Conservation (phyloP, 2,329 filamentous ascomycete genomes). For the Stemphylium vesicarium region DNA sequence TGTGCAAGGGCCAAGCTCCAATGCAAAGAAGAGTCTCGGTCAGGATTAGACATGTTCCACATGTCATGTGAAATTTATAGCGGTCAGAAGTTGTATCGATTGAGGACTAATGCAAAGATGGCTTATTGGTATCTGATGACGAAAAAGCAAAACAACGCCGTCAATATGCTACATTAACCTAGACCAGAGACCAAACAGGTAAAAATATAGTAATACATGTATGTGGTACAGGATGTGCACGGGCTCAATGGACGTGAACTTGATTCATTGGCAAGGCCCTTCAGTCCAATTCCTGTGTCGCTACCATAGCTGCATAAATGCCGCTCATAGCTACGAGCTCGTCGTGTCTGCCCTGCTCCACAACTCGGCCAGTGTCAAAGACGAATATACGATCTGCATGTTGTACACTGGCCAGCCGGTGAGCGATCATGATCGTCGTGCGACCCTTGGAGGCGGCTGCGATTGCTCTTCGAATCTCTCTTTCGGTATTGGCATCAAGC, state of each 20-base stretch:
- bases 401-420: slow-evolving; percentile 77
- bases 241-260: not conserved
- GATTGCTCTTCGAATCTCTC: slow-evolving; percentile 51
- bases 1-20: not conserved
- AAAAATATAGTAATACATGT: not conserved
- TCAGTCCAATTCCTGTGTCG: slow-evolving; percentile 45
- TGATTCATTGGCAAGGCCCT: not conserved
- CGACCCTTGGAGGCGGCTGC: slow-evolving; percentile 50
- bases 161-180: not conserved
- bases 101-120: not conserved
- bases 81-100: not conserved
- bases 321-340: slow-evolving; percentile 58
- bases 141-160: not conserved
- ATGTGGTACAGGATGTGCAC: not conserved
- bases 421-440: slow-evolving; percentile 78
- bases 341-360: slow-evolving; percentile 67
- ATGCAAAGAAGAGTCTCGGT: not conserved
- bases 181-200: not conserved
- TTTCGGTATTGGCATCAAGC: slow-evolving; percentile 55
- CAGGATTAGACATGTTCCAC: not conserved
- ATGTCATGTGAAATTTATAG: not conserved
- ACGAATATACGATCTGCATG: slow-evolving; percentile 83
- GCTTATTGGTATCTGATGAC: not conserved
- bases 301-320: slow-evolving; percentile 47
- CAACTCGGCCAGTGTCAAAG: slow-evolving; percentile 68